Evolutionary conservation across 2,329 filamentous ascomycete species (phyloP), one percentile per base, ranked within the genome.

Genomic region (Fusarium goolgardi): DNA sequence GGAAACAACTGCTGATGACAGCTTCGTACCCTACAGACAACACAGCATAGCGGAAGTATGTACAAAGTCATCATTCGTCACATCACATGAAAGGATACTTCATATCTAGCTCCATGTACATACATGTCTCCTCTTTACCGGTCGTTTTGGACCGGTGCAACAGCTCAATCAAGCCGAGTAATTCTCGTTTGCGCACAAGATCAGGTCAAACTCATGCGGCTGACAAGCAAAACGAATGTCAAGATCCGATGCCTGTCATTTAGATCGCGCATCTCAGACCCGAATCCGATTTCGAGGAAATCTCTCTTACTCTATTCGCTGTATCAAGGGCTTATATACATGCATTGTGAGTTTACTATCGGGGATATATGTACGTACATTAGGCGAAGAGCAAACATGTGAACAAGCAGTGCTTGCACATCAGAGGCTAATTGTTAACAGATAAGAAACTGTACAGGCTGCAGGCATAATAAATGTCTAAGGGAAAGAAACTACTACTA

Each of bases 171-270:
- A 67, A 71, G 67, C 69, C 69, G 69, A 72, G 44, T 63, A 65
- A 67, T 73, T 73, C 64, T 73, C 71, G 69, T 72, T 63, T 73
- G 57, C 25, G 64, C 55, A 39, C 63, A 55, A 67, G 58, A 55
- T 58, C 44, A 39, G 52, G 47, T 46, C 52, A 59, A 69, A 59
- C 41, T 71, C 63, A 60, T 35, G 59, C 56, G 59, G 59, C 54
- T 37, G 54, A 69, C 51, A 65, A 45, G 45, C 40, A 58, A 55
- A 46, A 39, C 25, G 49, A 46, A 41, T 44, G 59, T 56, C 39
- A 32, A 41, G 21, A 39, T 71, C 31, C 43, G 25, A 62, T 55
- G 51, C 50, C 37, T 56, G 54, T 31, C 27, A 40, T 46, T 27
- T 34, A 31, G 45, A 49, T 51, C 51, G 51, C 32, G 41, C 40